These are phyloP conservation scores for Micractinium sp. DNA, from an alignment of 139 green algal species.

Conservation along the genomic window DNA sequence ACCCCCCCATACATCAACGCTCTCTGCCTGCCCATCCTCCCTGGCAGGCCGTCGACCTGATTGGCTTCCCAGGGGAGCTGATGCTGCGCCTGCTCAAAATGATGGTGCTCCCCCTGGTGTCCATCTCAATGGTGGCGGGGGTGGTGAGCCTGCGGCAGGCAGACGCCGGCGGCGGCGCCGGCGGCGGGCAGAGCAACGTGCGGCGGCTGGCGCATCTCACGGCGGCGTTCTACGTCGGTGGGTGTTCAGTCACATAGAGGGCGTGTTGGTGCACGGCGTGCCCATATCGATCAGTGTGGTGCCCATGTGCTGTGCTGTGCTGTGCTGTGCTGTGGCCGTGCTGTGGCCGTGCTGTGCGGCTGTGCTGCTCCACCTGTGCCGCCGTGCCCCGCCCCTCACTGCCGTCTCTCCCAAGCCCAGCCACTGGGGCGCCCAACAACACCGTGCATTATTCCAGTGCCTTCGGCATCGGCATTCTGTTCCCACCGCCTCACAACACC, in stretches of 20 bases:
- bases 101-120: constrained; percentile 63
- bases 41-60: constrained; percentile 28
- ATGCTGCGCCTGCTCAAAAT: constrained; percentile 65
- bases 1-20: too few relatives aligned
- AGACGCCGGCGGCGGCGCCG: neutral
- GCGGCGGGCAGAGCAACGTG: neutral
- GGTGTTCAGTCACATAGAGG: neutral
- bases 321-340: neutral
- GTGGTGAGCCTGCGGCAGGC: constrained; percentile 46
- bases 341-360: neutral
- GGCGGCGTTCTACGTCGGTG: constrained; percentile 43
- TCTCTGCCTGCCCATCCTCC: neutral
- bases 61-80: constrained; percentile 61
- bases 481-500: neutral
- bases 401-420: neutral
- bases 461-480: neutral
- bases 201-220: constrained; percentile 34
- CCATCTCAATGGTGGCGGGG: constrained; percentile 55
- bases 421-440: neutral
- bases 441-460: neutral
- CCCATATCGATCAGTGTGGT: neutral
- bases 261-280: neutral
- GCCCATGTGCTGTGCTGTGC: neutral
- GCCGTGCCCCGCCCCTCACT: neutral
- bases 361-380: neutral